Percentiles rank a stretch among this genome's conserved stretches.
These are phyloP conservation scores for Aspergillus campestris DNA, from an alignment of 495 filamentous ascomycete genomes.

Conservation along the genomic window DNA sequence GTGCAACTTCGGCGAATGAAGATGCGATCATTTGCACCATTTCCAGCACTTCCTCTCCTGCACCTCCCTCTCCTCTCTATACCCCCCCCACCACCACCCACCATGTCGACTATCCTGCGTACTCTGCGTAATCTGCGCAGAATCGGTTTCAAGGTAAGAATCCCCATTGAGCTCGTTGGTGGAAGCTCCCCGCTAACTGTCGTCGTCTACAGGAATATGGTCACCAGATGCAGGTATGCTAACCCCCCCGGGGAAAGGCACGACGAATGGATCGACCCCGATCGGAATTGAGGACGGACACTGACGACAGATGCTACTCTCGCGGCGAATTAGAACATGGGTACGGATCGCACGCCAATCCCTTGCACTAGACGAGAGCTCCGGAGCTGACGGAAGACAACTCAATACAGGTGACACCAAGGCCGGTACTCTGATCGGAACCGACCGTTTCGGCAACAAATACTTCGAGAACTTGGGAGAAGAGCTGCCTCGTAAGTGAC, in stretches of 20 bases:
- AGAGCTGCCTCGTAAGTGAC: slow-evolving; percentile 75
- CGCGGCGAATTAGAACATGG: slow-evolving; percentile 51
- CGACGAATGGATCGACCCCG: slow-evolving; percentile 3
- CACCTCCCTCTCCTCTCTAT: slow-evolving; percentile 7
- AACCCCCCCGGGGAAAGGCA: slow-evolving; percentile 6
- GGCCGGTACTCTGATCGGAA: slow-evolving; percentile 76
- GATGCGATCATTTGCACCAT: slow-evolving; percentile 8
- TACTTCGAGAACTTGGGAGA: slow-evolving; percentile 89
- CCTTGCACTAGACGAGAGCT: not conserved
- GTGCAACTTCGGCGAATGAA: slow-evolving; percentile 10
- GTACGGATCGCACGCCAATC: slow-evolving; percentile 29
- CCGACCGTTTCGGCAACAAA: slow-evolving; percentile 91
- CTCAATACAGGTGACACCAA: slow-evolving; percentile 80
- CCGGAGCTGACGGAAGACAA: slow-evolving; percentile 20
- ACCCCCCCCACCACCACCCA: slow-evolving; percentile 19
- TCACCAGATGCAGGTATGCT: slow-evolving; percentile 83
- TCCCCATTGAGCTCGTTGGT: not conserved
- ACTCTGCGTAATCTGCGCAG: slow-evolving; percentile 79
- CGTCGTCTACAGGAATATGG: slow-evolving; percentile 58
- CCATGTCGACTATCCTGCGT: slow-evolving; percentile 86
- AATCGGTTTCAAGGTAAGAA: slow-evolving; percentile 73
- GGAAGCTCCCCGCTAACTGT: slow-evolving; percentile 21
- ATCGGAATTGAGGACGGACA: slow-evolving; percentile 1
- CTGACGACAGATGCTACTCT: slow-evolving; percentile 14
- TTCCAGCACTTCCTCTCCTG: slow-evolving; percentile 9